phyloP scores from a whole-genome alignment of 2,329 filamentous ascomycete species.

The Alternaria ventricosa region DNA sequence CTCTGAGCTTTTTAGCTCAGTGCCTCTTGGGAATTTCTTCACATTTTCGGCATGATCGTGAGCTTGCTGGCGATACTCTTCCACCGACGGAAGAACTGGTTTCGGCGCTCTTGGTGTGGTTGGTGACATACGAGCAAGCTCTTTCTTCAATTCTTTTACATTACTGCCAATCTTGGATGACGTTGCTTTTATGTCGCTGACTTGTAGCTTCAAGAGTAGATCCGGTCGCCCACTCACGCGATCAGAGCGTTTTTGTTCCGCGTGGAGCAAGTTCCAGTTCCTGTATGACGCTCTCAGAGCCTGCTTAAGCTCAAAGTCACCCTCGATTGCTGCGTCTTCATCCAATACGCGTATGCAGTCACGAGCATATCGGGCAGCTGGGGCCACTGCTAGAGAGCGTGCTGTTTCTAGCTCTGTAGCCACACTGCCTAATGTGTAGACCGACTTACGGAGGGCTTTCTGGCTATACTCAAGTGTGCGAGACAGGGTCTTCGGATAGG shows the following conservation, averaged over 20 bases:
- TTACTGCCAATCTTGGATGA: background rate
- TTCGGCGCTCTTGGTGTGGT: background rate
- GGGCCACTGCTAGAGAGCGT: background rate
- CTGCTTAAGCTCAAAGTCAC: background rate
- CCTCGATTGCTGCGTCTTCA: background rate
- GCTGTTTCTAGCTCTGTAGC: background rate
- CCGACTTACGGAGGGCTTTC: background rate
- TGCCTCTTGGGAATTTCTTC: background rate
- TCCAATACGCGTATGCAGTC: background rate
- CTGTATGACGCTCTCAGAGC: background rate
- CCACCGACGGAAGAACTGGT: background rate
- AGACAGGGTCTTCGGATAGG: background rate
- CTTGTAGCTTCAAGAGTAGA: background rate
- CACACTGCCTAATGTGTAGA: background rate
- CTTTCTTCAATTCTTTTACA: background rate
- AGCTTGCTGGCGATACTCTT: background rate
- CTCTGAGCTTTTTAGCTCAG: background rate
- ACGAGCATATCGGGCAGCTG: background rate
- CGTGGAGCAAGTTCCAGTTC: background rate
- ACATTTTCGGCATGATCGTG: background rate
- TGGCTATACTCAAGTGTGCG: background rate
- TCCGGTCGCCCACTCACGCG: background rate
- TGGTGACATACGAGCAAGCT: background rate
- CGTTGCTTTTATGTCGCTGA: background rate
- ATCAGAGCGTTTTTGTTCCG: background rate